Conservation (phyloP, 805 yeast species). For the Sugiyamaella valdiviana region DNA sequence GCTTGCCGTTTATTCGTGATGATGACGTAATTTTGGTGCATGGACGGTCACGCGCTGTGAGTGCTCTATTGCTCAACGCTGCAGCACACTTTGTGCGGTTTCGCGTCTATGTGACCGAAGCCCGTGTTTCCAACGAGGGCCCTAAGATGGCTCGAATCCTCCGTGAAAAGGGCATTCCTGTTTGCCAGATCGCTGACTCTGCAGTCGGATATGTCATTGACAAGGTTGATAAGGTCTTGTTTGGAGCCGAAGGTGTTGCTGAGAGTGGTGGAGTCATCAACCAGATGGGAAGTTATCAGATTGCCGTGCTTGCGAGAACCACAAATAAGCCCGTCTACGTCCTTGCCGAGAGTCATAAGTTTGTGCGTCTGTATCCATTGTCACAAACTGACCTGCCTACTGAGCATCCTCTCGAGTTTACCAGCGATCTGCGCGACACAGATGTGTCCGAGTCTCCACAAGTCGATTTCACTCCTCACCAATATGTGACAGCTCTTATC, state of each 20-base stretch:
- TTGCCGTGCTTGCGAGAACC: slow-evolving; percentile 84
- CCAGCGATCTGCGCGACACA: slow-evolving; percentile 25
- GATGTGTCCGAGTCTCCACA: slow-evolving; percentile 46
- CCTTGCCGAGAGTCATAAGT: slow-evolving; percentile 90
- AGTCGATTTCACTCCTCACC: slow-evolving; percentile 93
- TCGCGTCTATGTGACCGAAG: slow-evolving; percentile 87
- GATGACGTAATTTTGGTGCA: slow-evolving; percentile 87
- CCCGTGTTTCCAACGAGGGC: slow-evolving; percentile 79
- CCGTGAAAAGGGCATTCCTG: slow-evolving; percentile 72
- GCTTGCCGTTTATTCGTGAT: slow-evolving; percentile 83
- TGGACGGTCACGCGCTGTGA: slow-evolving; percentile 87
- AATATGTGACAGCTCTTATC: slow-evolving; percentile 87
- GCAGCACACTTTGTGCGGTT: slow-evolving; percentile 73
- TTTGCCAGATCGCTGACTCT: slow-evolving; percentile 78
- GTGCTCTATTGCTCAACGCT: slow-evolving; percentile 67
- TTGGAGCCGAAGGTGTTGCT: slow-evolving; percentile 99
- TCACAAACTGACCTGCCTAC: slow-evolving; percentile 86
- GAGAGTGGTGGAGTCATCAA: slow-evolving; percentile 98
- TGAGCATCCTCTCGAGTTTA: slow-evolving; percentile 44
- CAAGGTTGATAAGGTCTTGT: slow-evolving; percentile 85
- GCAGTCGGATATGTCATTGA: slow-evolving; percentile 91
- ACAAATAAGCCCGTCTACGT: slow-evolving; percentile 92
- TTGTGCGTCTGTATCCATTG: slow-evolving; percentile 91
- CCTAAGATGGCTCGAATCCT: slow-evolving; percentile 62
- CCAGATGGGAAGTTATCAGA: slow-evolving; percentile 85